Evolutionary conservation across 2,329 filamentous ascomycete genomes (phyloP), one percentile per base, ranked within the genome.

Genomic region (Teratosphaeriaceae sp.): DNA sequence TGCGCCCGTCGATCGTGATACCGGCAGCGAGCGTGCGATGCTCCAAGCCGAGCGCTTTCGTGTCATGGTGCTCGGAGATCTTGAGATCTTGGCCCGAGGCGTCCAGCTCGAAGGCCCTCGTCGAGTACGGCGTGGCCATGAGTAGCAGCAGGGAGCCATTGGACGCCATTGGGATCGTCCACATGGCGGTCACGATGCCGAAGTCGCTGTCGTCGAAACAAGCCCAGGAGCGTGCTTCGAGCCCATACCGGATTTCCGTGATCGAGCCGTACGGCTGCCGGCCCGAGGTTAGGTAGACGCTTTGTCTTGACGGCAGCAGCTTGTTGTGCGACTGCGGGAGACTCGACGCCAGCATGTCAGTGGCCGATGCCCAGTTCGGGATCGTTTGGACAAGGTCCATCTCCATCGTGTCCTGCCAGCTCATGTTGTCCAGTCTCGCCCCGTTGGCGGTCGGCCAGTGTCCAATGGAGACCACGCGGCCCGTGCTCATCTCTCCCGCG

Each of bases 401-500:
- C 43, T 35, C 45, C 50, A 20, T 73, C 63, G 47, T 76, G 65
- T 50, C 48, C 22, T 27, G 79, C 74, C 45, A 52, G 47, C 38
- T 43, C 11, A 46, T 31, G 33, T 48, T 38, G 47, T 43, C 19
- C 40, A 45, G 74, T 64, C 35, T 79, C 15, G 26, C 16, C 15
- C 27, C 16, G 12, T 62, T 47, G 21, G 44, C n/a, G 45, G 46
- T n/a, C 37, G 50, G 52, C 51, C 50, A 59, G 20, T 46, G 49
- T 5, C 56, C 59, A 30, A 62, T 60, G 2, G 49, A 52, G 2
- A 58, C 50, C 2, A 61, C 39, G 2, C 43, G 43, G 2, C 89
- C 89, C 47, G 82, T 78, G 7, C 88, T 85, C 41, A 82, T 84
- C 51, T 85, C 82, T 1, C 90, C 88, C 3, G 84, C 85, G 37